phyloP scores from a whole-genome alignment of 78 protist genomes.

The Parvularia atlantis region DNA sequence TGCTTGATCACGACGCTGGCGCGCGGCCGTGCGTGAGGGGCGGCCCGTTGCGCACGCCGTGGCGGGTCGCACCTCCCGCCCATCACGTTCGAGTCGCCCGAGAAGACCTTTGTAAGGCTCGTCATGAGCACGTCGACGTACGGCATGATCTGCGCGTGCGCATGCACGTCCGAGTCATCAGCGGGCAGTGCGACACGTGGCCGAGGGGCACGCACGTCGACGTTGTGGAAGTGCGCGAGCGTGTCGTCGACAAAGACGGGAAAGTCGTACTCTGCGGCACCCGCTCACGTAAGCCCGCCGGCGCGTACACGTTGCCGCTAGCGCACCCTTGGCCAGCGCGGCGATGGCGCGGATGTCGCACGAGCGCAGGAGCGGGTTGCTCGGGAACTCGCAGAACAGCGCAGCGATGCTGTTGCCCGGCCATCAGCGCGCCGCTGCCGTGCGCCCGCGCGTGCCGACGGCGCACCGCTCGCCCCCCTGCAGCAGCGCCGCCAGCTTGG shows the following conservation, averaged over 20 bases:
- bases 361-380: not conserved
- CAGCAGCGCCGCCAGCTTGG: not conserved
- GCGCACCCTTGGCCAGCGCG: not conserved
- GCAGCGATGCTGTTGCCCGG: not conserved
- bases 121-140: not conserved
- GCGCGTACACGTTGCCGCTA: no score
- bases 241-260: conserved; percentile 22
- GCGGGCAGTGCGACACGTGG: no score
- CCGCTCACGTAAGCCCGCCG: no score
- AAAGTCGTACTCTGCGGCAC: not conserved
- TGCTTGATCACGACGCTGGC: no score
- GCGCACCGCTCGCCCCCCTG: not conserved
- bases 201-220: no score
- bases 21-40: no score
- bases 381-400: not conserved
- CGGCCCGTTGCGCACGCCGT: no score
- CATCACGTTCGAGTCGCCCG: conserved; percentile 16
- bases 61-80: no score
- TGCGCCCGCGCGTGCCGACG: no score
- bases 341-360: not conserved
- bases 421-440: no score
- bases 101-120: conserved; percentile 6
- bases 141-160: no score
- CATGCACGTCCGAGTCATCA: no score
- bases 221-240: not conserved